A percentile compares a stretch with the other conserved stretches of the same genome.
Evolutionary conservation across 176 grass and related monocot genomes (phyloP).

Genomic region (Leersia perrieri): DNA sequence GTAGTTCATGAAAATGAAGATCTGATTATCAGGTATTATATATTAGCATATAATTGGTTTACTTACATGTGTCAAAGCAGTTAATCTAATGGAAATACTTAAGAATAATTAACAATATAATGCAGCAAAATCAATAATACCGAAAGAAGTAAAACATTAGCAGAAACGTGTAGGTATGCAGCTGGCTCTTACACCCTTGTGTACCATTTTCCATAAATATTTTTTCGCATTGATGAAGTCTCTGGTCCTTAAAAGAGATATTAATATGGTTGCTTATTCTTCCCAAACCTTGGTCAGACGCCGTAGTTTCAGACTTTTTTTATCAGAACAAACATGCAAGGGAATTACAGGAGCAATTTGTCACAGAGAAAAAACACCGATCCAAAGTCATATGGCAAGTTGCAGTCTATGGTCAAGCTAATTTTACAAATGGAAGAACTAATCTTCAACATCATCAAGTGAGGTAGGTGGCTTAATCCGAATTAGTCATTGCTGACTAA

Average conservation of each 20-base stretch:
- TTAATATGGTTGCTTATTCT: neutral
- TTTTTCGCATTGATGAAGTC: neutral
- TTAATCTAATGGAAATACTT: neutral
- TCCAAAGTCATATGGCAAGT: neutral
- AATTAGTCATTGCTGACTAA: conserved; percentile 26
- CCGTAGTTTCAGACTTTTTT: neutral
- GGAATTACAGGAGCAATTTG: neutral
- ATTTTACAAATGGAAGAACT: neutral
- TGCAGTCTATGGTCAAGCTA: conserved; percentile 19
- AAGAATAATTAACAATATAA: neutral
- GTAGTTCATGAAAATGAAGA: neutral
- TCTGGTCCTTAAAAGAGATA: conserved; percentile 1
- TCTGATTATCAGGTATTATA: neutral
- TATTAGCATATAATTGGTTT: neutral
- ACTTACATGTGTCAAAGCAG: neutral
- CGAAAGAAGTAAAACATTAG: neutral
- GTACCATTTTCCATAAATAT: neutral
- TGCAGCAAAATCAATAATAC: neutral
- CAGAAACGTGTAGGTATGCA: neutral
- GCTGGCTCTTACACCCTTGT: neutral
- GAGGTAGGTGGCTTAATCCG: conserved; percentile 15
- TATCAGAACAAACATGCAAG: conserved; percentile 4
- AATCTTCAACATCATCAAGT: conserved; percentile 17
- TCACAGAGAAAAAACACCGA: neutral
- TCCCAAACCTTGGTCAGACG: neutral